Base-by-base conservation (phyloP, 1,284 basidiomycete species). In the Stygiomarasmius scandens region DNA sequence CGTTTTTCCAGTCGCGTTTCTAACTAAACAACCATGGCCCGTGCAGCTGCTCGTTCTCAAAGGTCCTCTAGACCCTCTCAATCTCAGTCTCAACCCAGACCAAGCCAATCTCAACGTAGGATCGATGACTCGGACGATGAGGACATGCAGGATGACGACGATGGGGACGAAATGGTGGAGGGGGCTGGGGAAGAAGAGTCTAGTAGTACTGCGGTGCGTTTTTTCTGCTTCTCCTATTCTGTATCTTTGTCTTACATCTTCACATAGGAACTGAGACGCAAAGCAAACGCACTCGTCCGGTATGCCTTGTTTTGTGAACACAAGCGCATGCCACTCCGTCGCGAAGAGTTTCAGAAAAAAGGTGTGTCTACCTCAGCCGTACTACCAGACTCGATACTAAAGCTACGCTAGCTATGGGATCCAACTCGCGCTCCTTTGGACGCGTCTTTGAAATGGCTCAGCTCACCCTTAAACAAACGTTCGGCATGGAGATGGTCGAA, bases 311-410 rank as follows among this genome's bases (percentile, higher is more conserved):
- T 91, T 66, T 78, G 76, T 1, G 89, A 92, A 67, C 83, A 87
- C 54, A 81, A 77, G 66, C 78, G 89, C 45, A 67, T 75, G 6
- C 78, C 84, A 1, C 69, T 92, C 47, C 80, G 81, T 41, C 76
- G 89, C 49, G 89, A 93, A 25, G 90, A 93, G 25, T 90, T 93
- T 46, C 84, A 80, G 19, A 92, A 92, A 74, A 90, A 89, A 81
- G 83, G 90, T 85, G 46, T 49, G 6, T 32, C 12, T 25, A 3
- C 27, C 8, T 19, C 11, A 14, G 3, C 20, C 16, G 19, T 20
- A 12, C 24, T 14, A 23, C 32, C 23, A 23, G 10, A 10, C 6
- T 49, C 10, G 24, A 49, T 19, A 10, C n/a, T 52, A 10, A 27
- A n/a, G 16, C 22, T 54, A 10, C n/a, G 48, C 25, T 43, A 91